Conservation (phyloP, 1,284 basidiomycete genomes). For the Sanghuangporus baumii region DNA sequence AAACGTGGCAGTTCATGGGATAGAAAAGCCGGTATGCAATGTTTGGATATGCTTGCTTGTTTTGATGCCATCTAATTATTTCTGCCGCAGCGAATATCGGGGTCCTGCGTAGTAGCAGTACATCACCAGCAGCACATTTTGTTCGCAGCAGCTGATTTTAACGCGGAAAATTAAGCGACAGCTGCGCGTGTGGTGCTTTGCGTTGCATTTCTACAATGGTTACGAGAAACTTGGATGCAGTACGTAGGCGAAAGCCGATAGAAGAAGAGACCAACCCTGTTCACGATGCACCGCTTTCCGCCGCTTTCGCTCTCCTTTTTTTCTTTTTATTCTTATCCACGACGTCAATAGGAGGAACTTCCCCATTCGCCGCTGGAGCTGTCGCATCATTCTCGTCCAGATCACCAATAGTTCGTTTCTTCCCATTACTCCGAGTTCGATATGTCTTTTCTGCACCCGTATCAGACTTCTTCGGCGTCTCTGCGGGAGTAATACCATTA, state of each 20-base stretch:
- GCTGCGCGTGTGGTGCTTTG: no score
- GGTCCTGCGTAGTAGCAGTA: conserved; percentile 2
- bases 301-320: conserved; percentile 8
- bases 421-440: not conserved
- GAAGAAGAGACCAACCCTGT: not conserved
- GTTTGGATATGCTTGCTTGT: not conserved
- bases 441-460: not conserved
- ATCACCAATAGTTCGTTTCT: conserved; percentile 1
- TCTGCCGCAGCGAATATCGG: conserved; percentile 12
- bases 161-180: not conserved
- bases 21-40: conserved; percentile 11
- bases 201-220: no score
- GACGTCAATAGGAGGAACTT: not conserved
- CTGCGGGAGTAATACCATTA: not conserved
- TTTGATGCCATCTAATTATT: not conserved
- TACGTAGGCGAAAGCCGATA: not conserved
- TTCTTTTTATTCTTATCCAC: conserved; percentile 1
- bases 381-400: not conserved
- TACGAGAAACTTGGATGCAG: not conserved
- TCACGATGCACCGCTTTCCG: not conserved
- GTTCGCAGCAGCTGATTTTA: not conserved
- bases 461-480: not conserved
- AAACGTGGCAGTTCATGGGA: conserved; percentile 6
- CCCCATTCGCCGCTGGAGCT: not conserved
- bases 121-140: conserved; percentile 10